phyloP scores from a whole-genome alignment of 2,329 filamentous ascomycete genomes.

The Colletotrichum agaves region DNA sequence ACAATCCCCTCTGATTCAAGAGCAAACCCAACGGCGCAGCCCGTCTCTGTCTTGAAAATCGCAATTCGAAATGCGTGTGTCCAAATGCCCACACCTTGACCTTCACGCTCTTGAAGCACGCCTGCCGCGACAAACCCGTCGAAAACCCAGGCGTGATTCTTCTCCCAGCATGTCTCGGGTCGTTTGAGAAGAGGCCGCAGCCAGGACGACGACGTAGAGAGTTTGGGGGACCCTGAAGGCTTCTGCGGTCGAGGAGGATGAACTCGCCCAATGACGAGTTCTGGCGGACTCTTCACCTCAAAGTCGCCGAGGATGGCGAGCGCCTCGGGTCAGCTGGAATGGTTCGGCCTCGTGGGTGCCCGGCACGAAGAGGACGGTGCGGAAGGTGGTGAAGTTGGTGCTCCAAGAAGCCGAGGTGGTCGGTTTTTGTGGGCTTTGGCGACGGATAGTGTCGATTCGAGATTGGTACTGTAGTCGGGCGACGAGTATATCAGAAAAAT shows the following conservation, averaged over 20 bases:
- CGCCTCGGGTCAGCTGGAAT: constrained; percentile 49
- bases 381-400: constrained; percentile 62
- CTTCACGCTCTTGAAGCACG: constrained; percentile 49
- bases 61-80: constrained; percentile 60
- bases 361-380: constrained; percentile 60
- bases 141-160: constrained; percentile 49
- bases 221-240: constrained; percentile 42
- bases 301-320: constrained; percentile 46
- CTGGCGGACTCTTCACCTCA: constrained; percentile 41
- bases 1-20: constrained; percentile 55
- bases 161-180: constrained; percentile 48
- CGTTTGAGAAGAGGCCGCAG: constrained; percentile 59
- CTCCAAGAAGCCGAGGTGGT: constrained; percentile 58
- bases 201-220: constrained; percentile 47
- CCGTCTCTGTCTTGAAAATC: constrained; percentile 46
- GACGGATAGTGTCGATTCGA: constrained; percentile 39
- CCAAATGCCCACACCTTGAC: constrained; percentile 59
- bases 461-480: too few relatives aligned
- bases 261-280: constrained; percentile 49
- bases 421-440: constrained; percentile 49
- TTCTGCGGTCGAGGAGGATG: constrained; percentile 50
- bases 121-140: constrained; percentile 51
- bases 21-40: constrained; percentile 46
- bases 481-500: too few relatives aligned
- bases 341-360: constrained; percentile 69